Base-by-base conservation (phyloP, 2,329 filamentous ascomycete species). In the Cercospora berteroae region DNA sequence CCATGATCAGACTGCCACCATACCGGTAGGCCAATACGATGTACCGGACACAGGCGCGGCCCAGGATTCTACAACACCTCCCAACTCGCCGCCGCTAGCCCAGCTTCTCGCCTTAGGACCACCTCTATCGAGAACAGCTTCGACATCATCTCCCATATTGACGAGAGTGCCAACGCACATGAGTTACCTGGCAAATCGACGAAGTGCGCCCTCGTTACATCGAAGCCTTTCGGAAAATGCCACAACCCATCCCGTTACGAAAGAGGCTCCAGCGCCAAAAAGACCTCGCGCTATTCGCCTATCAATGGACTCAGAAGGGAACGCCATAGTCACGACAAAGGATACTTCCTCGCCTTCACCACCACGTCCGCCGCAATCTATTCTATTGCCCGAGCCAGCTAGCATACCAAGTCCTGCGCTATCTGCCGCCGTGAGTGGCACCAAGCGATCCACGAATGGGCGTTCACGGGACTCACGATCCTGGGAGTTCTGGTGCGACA, bases 401-500 rank as follows among this genome's bases (percentile, higher is more conserved):
- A 83, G 78, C 13, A 79, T 52, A 25, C 31, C 57, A n/a, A 55
- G 27, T 13, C n/a, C 29, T 25, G 16, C 65, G 4, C 60, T 55
- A 16, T 20, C n/a, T 18, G 61, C 70, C 10, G 31, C 31, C 25
- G 78, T 84, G 44, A 44, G 73, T 25, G 55, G 55, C 27, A 20
- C 55, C 55, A 58, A 36, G 27, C 83, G 85, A 83, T 36, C 83
- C 92, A 48, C 88, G 89, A 69, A 88, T 64, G 87, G 77, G 16
- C 78, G 94, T 65, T 97, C 94, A 66, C 89, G 92, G 64, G 92
- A 97, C 78, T 92, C 93, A 18, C 89, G 93, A 60, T 91, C 90
- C 6, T 97, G 94, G 94, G 92, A 96, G 75, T 93, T 93, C 66
- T 94, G 91, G 81, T 94, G 92, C 74, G 92, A 96, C 76, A 89